These are phyloP conservation scores for Knoxia roxburghii DNA, from an alignment of 257 asterid genomes.

Conservation along the genomic window DNA sequence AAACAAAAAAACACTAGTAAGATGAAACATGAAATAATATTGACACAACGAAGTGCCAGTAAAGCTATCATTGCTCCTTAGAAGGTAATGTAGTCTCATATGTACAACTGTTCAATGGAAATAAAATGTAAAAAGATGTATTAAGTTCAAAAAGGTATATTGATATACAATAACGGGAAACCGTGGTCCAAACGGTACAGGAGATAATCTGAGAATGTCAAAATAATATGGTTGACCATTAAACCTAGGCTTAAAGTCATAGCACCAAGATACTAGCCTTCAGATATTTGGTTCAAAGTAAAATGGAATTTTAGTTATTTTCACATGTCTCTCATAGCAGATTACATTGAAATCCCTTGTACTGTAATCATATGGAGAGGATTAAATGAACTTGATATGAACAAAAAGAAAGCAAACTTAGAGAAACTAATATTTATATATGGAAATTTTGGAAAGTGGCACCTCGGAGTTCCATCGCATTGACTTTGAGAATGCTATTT, in stretches of 20 bases:
- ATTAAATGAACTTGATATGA: not conserved
- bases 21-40: not conserved
- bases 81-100: not conserved
- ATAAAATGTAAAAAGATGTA: not conserved
- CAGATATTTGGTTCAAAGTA: too few species aligned
- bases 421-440: not conserved
- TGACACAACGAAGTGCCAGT: not conserved
- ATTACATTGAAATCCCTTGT: not conserved
- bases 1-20: too few species aligned
- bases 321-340: not conserved
- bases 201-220: not conserved
- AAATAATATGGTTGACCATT: not conserved
- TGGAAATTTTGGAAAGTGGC: slow-evolving; percentile 16
- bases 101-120: not conserved
- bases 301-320: not conserved
- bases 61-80: not conserved
- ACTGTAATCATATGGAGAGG: not conserved
- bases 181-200: not conserved
- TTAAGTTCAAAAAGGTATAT: not conserved
- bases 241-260: not conserved
- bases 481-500: slow-evolving; percentile 81
- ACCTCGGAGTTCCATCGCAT: slow-evolving; percentile 99
- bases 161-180: not conserved
- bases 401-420: not conserved
- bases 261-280: too few species aligned